Evolutionary conservation across 2,329 filamentous ascomycete species (phyloP), one percentile per base, ranked within the genome.

Genomic region (Rutstroemia sp.): DNA sequence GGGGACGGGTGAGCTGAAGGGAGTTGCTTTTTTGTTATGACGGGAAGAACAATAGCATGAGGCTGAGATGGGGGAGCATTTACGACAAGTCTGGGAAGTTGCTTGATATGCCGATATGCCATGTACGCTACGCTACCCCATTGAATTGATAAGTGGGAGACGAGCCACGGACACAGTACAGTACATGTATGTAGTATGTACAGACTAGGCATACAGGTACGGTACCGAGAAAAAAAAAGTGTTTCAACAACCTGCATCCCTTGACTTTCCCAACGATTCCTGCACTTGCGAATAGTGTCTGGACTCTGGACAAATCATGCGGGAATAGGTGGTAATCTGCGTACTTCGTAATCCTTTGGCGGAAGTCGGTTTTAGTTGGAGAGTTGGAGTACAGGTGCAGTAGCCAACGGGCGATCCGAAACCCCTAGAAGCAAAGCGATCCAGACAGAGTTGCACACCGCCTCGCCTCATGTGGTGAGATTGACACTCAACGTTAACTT

Each of bases 201-300:
- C 23, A 23, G 4, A 23, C 23, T 23, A 23, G 23, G 23, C 23
- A 19, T 23, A 46, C 21, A 23, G 19, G 23, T 23, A 46, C 9
- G 10, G 44, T 16, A 46, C 9, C 12, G 14, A 46, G 21, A 23
- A 25, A 23, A 39, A 50, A 46, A 19, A 50, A 46, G 3, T 36
- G 23, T 17, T 34, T n/a, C 12, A 36, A 25, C 44, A 49, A 48
- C 45, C 45, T 25, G 39, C n/a, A 42, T 50, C 46, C 46, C 30
- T 54, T 40, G 34, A 17, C 23, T 40, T 21, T 16, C 27, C 25
- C 46, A 50, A 55, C 25, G 36, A 55, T 49, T 50, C 45, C 25
- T 42, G 34, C 53, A 55, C 53, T 55, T 55, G 53, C 38, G 53
- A 55, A 55, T 55, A 47, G 46, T 55, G 17, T 27, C 49, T 55